Evolutionary conservation across 2,329 filamentous ascomycete genomes (phyloP).

Genomic region (Epicoccum nigrum): DNA sequence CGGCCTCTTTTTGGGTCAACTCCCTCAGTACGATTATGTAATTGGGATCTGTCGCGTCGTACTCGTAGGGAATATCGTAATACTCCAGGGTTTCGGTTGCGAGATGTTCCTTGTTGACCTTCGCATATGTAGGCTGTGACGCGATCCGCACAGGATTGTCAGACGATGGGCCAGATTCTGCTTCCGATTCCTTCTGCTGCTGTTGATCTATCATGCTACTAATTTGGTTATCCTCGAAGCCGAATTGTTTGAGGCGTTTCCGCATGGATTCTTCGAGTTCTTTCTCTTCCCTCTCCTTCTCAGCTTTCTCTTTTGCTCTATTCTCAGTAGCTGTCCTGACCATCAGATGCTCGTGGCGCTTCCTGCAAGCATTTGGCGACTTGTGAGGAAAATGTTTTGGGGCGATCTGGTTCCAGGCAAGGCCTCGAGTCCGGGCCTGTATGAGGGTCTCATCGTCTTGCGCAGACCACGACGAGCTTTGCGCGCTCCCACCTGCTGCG

Average conservation of each 20-base stretch:
- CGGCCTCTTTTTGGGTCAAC: neutral
- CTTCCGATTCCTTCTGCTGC: no score
- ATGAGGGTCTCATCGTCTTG: constrained; percentile 78
- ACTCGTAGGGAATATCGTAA: neutral
- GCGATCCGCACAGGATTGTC: no score
- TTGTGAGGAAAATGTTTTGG: constrained; percentile 77
- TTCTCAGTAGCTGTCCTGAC: constrained; percentile 72
- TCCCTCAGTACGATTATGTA: neutral
- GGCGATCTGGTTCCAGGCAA: constrained; percentile 86
- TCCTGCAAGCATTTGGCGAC: constrained; percentile 81
- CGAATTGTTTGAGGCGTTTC: neutral
- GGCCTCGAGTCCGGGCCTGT: constrained; percentile 71
- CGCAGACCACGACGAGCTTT: constrained; percentile 66
- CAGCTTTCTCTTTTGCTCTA: no score
- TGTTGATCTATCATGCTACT: neutral
- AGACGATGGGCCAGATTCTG: no score
- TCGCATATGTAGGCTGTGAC: neutral
- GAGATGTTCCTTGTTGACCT: neutral
- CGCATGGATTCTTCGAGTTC: neutral
- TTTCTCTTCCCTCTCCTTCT: no score
- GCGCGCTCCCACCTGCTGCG: constrained; percentile 38
- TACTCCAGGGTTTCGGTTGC: neutral
- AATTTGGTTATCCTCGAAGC: neutral
- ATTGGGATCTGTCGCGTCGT: neutral
- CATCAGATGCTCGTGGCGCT: constrained; percentile 84